These are phyloP conservation scores for Antrodiella citrinella DNA, from an alignment of 768 basidiomycete species.

Conservation along the genomic window DNA sequence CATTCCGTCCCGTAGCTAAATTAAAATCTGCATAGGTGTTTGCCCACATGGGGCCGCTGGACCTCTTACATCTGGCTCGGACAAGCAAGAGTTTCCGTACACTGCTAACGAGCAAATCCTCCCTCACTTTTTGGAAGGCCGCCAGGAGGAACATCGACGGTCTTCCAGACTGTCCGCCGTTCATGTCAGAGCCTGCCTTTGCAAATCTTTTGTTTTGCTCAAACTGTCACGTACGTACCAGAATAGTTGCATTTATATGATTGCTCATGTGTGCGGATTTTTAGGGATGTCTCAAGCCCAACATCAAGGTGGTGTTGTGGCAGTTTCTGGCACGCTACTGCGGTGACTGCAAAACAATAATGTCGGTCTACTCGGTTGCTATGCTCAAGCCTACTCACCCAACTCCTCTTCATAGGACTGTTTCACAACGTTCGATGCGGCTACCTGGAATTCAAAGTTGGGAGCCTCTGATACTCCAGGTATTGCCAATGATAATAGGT, in stretches of 20 bases:
- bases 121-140: conserved; percentile 14
- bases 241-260: not conserved
- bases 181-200: conserved; percentile 21
- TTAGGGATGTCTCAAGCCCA: not conserved
- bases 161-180: conserved; percentile 21
- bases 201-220: conserved; percentile 22
- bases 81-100: conserved; percentile 2
- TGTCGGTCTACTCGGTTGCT: not conserved
- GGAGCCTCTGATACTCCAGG: not conserved
- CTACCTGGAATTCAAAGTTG: not conserved
- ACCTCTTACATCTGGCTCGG: conserved; percentile 6
- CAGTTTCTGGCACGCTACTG: not conserved
- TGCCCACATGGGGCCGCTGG: conserved; percentile 1
- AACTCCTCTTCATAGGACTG: not conserved
- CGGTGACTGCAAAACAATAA: not conserved
- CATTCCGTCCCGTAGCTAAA: no score
- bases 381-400: no score
- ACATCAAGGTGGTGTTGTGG: not conserved
- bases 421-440: not conserved
- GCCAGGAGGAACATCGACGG: conserved; percentile 16
- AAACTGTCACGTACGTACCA: conserved; percentile 23
- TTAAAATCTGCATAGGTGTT: conserved; percentile 3
- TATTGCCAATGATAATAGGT: not conserved
- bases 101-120: not conserved
- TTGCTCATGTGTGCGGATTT: not conserved